Evolutionary conservation across 768 basidiomycete genomes (phyloP), one percentile per base, ranked within the genome.

Genomic region (Termitomyces sp.): DNA sequence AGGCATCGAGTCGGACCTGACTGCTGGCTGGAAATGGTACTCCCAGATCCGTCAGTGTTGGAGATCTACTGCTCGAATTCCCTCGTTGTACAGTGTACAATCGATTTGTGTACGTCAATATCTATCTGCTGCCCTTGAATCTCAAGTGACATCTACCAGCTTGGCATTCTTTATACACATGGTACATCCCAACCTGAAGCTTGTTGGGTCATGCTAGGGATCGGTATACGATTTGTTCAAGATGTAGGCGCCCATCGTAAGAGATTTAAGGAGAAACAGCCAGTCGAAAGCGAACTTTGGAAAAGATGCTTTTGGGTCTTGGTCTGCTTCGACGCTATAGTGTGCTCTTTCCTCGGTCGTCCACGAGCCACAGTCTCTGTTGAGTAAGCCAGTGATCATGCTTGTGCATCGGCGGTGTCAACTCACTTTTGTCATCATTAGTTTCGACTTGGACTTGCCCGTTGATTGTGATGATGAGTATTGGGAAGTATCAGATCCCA

Each of bases 31-130:
- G 83, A 77, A 78, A 62, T 88, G 79, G 65, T 81, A 83, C 59
- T 65, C 71, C 24, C 85, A 88, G 68, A 81, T 90, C 5, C 81
- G 86, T 53, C 75, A 82, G 58, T 76, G 86, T 54, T 78, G 82
- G 58, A 81, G 81, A 66, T 78, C 77, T 0, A 70, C 89, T 34
- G 74, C 87, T 20, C 75, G 81, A 0, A 77, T 79, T 13, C 81
- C 87, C 2, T 74, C 78, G 5, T 64, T 93, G 53, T 83, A 84
- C 65, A 89, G 91, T 63, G 71, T 95, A 24, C 92, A 95, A 66
- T 77, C 77, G 22, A 84, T 83, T 64, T 77, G 78, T 64, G 85
- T 86, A 66, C 57, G 81, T 66, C n/a, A 3, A 71, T 5, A 16
- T 28, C 5, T 2, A 24, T 37, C 22, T 33, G n/a, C 22, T 33